Percentiles rank a stretch among this genome's conserved stretches.
Conservation (phyloP, 495 filamentous ascomycete genomes). For the Aspergillus coremiiformis region DNA sequence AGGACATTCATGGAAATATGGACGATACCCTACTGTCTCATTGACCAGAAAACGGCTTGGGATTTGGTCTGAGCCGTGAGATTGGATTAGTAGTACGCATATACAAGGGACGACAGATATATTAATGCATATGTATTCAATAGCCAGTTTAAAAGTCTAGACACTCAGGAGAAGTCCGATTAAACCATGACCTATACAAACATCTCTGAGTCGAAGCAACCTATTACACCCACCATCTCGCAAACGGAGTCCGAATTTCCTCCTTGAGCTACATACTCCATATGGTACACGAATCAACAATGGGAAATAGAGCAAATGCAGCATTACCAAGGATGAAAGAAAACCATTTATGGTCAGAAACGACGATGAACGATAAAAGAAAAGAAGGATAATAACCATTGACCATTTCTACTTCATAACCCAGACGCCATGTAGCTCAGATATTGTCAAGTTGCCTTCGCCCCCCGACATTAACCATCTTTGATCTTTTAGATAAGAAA, state of each 20-base stretch:
- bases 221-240: not conserved
- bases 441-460: not conserved
- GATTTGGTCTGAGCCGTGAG: not conserved
- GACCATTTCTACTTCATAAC: constrained; percentile 16
- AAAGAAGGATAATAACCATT: constrained; percentile 5
- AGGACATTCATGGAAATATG: constrained; percentile 23
- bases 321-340: constrained; percentile 2
- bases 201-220: not conserved
- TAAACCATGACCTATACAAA: not conserved
- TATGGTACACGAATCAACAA: constrained; percentile 12
- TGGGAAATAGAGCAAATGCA: constrained; percentile 1
- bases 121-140: too few relatives aligned
- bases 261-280: constrained; percentile 11
- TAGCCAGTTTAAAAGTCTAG: constrained; percentile 2
- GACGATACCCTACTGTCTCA: constrained; percentile 3
- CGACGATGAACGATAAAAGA: not conserved
- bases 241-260: not conserved
- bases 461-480: constrained; percentile 1
- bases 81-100: not conserved
- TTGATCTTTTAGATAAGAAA: not conserved
- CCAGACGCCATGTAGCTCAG: constrained; percentile 16
- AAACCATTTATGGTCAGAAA: not conserved
- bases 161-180: not conserved
- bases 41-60: not conserved
- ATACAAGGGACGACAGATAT: too few relatives aligned